phyloP scores from a whole-genome alignment of 2,329 filamentous ascomycete genomes.

The Aspergillus hortae region DNA sequence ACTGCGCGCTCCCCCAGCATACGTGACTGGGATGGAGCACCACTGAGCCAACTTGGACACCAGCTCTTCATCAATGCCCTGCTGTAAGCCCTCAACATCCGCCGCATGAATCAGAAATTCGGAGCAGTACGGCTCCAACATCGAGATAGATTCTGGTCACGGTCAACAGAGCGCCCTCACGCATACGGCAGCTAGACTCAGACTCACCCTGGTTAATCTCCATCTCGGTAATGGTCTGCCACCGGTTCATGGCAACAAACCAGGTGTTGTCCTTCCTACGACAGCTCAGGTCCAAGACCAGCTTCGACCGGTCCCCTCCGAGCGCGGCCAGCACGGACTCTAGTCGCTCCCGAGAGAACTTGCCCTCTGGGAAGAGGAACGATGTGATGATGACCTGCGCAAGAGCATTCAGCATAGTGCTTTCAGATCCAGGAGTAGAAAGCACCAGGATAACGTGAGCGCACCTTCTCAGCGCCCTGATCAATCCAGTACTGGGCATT shows the following conservation, averaged over 20 bases:
- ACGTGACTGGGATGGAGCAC: conserved; percentile 91
- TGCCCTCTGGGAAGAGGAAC: conserved; percentile 81
- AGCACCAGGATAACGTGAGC: conserved; percentile 15
- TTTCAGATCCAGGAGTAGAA: background rate
- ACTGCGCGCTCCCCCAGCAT: conserved; percentile 86
- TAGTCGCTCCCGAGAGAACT: conserved; percentile 74
- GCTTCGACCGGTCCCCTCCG: conserved; percentile 68
- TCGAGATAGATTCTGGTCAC: conserved; percentile 68
- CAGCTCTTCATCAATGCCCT: conserved; percentile 82
- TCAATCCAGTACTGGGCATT: conserved; percentile 88
- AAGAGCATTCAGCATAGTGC: background rate
- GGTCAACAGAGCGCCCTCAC: conserved; percentile 7
- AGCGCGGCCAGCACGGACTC: conserved; percentile 70
- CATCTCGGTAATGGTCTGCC: conserved; percentile 97
- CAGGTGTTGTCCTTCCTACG: conserved; percentile 71
- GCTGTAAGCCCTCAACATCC: conserved; percentile 91
- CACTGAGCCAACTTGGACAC: conserved; percentile 74
- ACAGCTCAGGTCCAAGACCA: conserved; percentile 95
- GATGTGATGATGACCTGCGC: conserved; percentile 86
- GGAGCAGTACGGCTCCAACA: conserved; percentile 85
- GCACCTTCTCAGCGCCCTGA: conserved; percentile 82
- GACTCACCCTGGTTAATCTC: conserved; percentile 76
- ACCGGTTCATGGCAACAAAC: conserved; percentile 99
- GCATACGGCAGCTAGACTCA: background rate
- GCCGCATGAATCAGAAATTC: conserved; percentile 97